These are phyloP conservation scores for Tuber borchii DNA, from an alignment of 495 filamentous ascomycete genomes.

Conservation along the genomic window DNA sequence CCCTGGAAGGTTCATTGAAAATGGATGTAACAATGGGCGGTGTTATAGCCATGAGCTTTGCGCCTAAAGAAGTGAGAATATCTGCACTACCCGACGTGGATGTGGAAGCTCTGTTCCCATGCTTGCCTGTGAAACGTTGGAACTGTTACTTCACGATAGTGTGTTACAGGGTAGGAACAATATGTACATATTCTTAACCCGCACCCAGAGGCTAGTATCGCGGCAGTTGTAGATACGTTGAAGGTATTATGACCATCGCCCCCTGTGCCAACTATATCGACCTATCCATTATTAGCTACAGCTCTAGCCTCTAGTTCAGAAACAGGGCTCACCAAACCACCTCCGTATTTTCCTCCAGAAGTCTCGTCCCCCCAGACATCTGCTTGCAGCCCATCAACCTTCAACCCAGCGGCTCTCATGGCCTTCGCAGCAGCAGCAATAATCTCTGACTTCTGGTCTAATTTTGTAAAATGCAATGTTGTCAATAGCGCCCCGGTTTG, in stretches of 20 bases:
- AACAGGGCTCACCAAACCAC: conserved; percentile 31
- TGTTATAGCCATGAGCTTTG: conserved; percentile 64
- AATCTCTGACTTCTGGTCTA: conserved; percentile 36
- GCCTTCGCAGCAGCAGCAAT: conserved; percentile 50
- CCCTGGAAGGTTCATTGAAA: conserved; percentile 46
- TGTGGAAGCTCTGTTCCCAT: conserved; percentile 93
- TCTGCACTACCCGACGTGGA: conserved; percentile 91
- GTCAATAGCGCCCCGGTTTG: conserved; percentile 82
- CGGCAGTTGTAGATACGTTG: conserved; percentile 92
- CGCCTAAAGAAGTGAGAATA: conserved; percentile 69
- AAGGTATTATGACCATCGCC: conserved; percentile 95
- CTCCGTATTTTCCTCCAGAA: conserved; percentile 46
- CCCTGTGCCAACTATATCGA: conserved; percentile 96
- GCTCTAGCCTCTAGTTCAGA: background rate
- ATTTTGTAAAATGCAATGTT: conserved; percentile 74
- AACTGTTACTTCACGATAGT: conserved; percentile 58
- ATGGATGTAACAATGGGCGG: conserved; percentile 60
- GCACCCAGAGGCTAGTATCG: conserved; percentile 81
- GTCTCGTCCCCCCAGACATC: conserved; percentile 36
- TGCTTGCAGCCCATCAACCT: conserved; percentile 28
- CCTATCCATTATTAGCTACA: conserved; percentile 47
- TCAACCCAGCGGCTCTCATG: conserved; percentile 49
- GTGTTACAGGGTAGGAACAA: conserved; percentile 75
- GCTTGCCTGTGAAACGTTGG: conserved; percentile 69
- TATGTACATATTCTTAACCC: conserved; percentile 91